A percentile compares a stretch with the other conserved stretches of the same genome.
These are phyloP conservation scores for Yamadazyma spencermartinsiae DNA, from an alignment of 1,139 yeast genomes.

Conservation along the genomic window DNA sequence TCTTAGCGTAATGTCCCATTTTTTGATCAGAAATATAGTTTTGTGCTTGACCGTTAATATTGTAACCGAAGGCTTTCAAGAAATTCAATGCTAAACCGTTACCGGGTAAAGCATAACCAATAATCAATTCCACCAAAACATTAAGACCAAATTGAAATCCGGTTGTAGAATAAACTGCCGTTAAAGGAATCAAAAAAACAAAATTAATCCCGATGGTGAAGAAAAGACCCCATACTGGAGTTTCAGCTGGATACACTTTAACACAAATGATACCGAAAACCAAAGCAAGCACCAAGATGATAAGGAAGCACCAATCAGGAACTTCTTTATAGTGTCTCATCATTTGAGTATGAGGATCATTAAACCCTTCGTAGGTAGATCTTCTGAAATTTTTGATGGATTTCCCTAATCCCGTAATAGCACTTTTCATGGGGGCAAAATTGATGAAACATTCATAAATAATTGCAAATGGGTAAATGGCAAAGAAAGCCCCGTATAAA, in stretches of 20 bases:
- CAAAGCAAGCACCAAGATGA: slow-evolving; percentile 48
- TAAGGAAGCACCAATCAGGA: slow-evolving; percentile 60
- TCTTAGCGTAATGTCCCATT: slow-evolving; percentile 57
- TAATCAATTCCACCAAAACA: slow-evolving; percentile 58
- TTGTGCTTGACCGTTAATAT: slow-evolving; percentile 64
- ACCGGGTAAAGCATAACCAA: slow-evolving; percentile 66
- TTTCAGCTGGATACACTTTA: slow-evolving; percentile 45
- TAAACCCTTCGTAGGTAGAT: slow-evolving; percentile 35
- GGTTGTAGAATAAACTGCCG: slow-evolving; percentile 52
- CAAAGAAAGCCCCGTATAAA: slow-evolving; percentile 57
- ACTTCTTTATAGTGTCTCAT: slow-evolving; percentile 59
- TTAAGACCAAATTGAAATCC: slow-evolving; percentile 56
- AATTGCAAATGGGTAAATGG: slow-evolving; percentile 56
- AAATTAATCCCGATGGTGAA: slow-evolving; percentile 56
- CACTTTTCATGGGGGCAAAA: slow-evolving; percentile 20
- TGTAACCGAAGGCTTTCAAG: slow-evolving; percentile 59
- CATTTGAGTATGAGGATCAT: slow-evolving; percentile 58
- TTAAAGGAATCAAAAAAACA: slow-evolving; percentile 56
- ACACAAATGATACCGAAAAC: slow-evolving; percentile 51
- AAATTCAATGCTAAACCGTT: slow-evolving; percentile 61
- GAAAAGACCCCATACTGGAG: slow-evolving; percentile 61
- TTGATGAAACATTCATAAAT: slow-evolving; percentile 42
- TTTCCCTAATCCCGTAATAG: slow-evolving; percentile 11
- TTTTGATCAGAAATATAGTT: slow-evolving; percentile 56
- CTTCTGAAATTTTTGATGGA: slow-evolving; percentile 33